Evolutionary conservation across 805 yeast genomes (phyloP), one percentile per base, ranked within the genome.

Genomic region (Ogataea methanolica): DNA sequence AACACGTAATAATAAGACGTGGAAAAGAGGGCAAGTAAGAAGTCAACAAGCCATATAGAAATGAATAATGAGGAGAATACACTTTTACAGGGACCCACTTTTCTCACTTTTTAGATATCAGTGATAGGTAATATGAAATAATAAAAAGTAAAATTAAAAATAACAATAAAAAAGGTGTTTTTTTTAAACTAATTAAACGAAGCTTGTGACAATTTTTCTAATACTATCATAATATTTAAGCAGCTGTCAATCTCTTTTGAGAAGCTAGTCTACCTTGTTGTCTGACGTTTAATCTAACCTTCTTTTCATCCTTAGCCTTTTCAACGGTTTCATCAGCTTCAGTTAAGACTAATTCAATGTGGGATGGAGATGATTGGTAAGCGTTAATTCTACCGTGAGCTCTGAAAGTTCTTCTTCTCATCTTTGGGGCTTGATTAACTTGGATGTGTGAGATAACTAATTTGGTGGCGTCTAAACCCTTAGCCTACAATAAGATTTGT

Each of bases 341-440:
- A 70, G 97, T 86, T 67, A 94, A 80, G 72, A 89, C 84, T 71
- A 94, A 81, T 83, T 94, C 99, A 74, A 94, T 92, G 88, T 94
- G 99, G 70, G 95, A 91, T 74, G 99, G 99, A 68, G 91, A 81
- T 55, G 98, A 88, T 82, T 90, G 95, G 94, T 90, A 94, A 69
- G 97, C 96, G 80, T 92, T 94, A 75, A 90, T 88, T 86, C 99
- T 94, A 88, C 99, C 99, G 86, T 92, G 98, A 69, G 99, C 99
- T 86, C 99, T 91, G 96, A 81, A 94, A 71, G 99, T 94, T 82
- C 99, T 90, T 83, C 99, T 92, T 85, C 98, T 94, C 82, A 89
- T 96, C 81, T 90, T 90, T 80, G 99, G 99, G 70, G 99, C 99
- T 76, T 90, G 96, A 96, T 94, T 94, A 71, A 92, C 99, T 83